Percentiles rank a stretch among this genome's conserved stretches.
These are phyloP conservation scores for Gigaspora rosea DNA, from an alignment of 192 early-diverging fungal genomes.

Conservation along the genomic window DNA sequence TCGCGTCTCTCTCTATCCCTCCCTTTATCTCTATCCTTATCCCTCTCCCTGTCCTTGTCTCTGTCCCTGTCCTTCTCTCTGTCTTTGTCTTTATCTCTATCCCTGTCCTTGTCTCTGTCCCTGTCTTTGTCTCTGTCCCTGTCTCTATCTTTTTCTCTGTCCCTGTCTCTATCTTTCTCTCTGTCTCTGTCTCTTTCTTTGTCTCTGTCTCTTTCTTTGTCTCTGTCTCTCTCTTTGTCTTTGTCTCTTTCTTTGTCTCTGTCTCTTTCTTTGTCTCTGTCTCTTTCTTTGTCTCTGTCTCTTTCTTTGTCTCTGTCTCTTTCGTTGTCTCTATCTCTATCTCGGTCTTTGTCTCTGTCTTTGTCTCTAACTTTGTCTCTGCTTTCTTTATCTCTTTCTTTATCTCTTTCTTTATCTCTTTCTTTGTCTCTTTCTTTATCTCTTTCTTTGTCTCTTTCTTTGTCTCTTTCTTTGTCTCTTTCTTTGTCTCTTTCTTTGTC, in stretches of 20 bases:
- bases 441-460: slow-evolving; percentile 45
- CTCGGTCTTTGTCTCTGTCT: slow-evolving; percentile 2
- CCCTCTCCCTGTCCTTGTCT: background rate
- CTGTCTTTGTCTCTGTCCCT: background rate
- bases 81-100: background rate
- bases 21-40: background rate
- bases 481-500: slow-evolving; percentile 16
- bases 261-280: background rate
- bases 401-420: slow-evolving; percentile 30
- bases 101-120: background rate
- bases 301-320: slow-evolving; percentile 1
- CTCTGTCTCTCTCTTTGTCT: background rate
- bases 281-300: slow-evolving; percentile 11
- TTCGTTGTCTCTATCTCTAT: background rate
- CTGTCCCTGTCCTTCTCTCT: slow-evolving; percentile 1
- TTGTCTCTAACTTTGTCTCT: background rate
- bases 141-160: background rate
- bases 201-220: background rate
- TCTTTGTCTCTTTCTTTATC: slow-evolving; percentile 39
- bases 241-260: slow-evolving; percentile 3
- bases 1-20: background rate
- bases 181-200: slow-evolving; percentile 3
- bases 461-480: slow-evolving; percentile 32
- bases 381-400: slow-evolving; percentile 29
- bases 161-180: slow-evolving; percentile 4